These are phyloP conservation scores for Micromonas commoda DNA, from an alignment of 139 green algal species.

Conservation along the genomic window DNA sequence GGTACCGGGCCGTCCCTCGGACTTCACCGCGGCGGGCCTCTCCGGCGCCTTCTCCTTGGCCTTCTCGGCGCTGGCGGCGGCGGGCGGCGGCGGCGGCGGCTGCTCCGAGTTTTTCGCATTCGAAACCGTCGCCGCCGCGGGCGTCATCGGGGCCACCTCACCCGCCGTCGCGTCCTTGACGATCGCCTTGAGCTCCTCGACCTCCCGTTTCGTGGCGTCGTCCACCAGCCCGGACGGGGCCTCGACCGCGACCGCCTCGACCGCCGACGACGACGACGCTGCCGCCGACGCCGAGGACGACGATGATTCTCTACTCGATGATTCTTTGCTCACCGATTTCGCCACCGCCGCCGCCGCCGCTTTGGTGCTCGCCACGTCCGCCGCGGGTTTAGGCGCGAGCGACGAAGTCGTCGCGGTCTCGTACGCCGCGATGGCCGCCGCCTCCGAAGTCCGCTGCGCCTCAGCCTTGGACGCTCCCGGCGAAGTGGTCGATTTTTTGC, in stretches of 20 bases:
- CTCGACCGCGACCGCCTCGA: neutral
- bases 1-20: too few relatives aligned
- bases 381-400: too few relatives aligned
- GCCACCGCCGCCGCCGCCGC: too few relatives aligned
- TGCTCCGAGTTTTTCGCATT: neutral
- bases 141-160: too few relatives aligned
- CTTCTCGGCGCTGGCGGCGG: neutral
- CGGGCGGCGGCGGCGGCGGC: too few relatives aligned
- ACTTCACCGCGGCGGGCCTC: too few relatives aligned
- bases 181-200: too few relatives aligned
- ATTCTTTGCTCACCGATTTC: too few relatives aligned
- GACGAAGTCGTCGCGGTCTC: neutral
- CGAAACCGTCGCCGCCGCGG: neutral
- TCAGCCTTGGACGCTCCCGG: neutral
- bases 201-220: too few relatives aligned
- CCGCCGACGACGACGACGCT: neutral
- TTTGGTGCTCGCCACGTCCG: too few relatives aligned
- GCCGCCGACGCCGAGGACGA: too few relatives aligned
- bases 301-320: too few relatives aligned
- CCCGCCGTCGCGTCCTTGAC: neutral
- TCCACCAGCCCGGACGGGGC: neutral
- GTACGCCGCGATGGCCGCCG: neutral
- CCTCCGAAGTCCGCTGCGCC: neutral
- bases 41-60: neutral
- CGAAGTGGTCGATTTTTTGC: neutral